These are phyloP conservation scores for Sisymbrium altissimum DNA, from an alignment of 345 rosid genomes.

Conservation along the genomic window DNA sequence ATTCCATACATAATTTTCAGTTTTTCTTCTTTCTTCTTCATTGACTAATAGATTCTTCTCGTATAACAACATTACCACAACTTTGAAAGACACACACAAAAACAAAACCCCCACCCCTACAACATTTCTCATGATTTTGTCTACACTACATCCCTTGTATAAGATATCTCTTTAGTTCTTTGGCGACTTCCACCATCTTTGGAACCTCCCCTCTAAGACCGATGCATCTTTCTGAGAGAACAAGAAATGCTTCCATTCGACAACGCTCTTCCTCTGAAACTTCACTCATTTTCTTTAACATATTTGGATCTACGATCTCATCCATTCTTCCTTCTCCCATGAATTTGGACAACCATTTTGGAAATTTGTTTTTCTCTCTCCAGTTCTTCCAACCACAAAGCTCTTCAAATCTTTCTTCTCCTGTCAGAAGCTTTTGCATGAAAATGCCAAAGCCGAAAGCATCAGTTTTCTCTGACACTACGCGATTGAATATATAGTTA, in stretches of 20 bases:
- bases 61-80: not conserved
- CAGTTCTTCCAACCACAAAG: not conserved
- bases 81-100: not conserved
- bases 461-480: not conserved
- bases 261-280: not conserved
- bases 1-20: not conserved
- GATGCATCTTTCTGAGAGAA: conserved; percentile 1
- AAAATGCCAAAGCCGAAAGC: conserved; percentile 1
- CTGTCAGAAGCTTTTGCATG: conserved; percentile 4
- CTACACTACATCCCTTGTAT: not conserved
- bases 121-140: not conserved
- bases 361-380: not conserved
- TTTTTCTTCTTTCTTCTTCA: not conserved
- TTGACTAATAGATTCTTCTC: not conserved
- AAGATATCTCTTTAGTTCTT: not conserved
- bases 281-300: not conserved
- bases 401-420: not conserved
- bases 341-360: not conserved
- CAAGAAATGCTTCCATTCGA: not conserved
- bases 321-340: not conserved
- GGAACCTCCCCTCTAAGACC: conserved; percentile 11
- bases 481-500: not conserved
- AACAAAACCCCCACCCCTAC: not conserved
- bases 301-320: not conserved
- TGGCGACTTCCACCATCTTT: not conserved